Evolutionary conservation across 371 early-diverging fungal species (phyloP), one percentile per base, ranked within the genome.

Genomic region (Cokeromyces recurvatus): DNA sequence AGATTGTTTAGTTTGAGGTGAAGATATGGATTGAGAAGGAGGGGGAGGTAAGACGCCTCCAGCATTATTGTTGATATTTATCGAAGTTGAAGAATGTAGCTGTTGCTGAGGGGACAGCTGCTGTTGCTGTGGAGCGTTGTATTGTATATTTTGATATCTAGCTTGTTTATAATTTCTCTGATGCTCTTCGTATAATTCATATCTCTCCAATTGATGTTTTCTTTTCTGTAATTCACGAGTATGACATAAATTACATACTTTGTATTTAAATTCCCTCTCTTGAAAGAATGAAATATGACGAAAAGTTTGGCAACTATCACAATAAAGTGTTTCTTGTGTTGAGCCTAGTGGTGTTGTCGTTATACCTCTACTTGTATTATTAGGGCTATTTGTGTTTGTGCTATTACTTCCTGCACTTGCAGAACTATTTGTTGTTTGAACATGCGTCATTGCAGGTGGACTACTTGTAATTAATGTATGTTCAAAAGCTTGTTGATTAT

Each of bases 231-330:
- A 32, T 24, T 61, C 62, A 27, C 56, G 52, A 7, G 39, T 38
- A 24, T 37, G 51, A 27, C 62, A 61, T 27, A 52, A 22, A 24
- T 44, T 39, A 38, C 62, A 61, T 11, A 61, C 46, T 34, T 46
- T 56, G 34, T 56, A 55, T 17, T 55, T 61, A 23, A 37, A 41
- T 5, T 48, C 55, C 10, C 46, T 47, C 20, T 61, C 56, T 25
- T 48, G 15, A 31, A 52, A 56, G 14, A 52, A 52, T 2, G 37
- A 29, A 4, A 55, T 29, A 32, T 51, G 45, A 9, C 56, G 48
- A 46, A 61, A 49, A 7, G 62, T 52, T 27, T 55, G 62, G 29
- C 62, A 61, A 46, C 49, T 53, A 40, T 61, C 62, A 34, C 62
- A 61, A 31, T 61, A 56, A 5, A 53, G 15, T 2, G 41, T 53